phyloP scores from a whole-genome alignment of 73 alveolate genomes.

The Tetrahymena malaccensis region DNA sequence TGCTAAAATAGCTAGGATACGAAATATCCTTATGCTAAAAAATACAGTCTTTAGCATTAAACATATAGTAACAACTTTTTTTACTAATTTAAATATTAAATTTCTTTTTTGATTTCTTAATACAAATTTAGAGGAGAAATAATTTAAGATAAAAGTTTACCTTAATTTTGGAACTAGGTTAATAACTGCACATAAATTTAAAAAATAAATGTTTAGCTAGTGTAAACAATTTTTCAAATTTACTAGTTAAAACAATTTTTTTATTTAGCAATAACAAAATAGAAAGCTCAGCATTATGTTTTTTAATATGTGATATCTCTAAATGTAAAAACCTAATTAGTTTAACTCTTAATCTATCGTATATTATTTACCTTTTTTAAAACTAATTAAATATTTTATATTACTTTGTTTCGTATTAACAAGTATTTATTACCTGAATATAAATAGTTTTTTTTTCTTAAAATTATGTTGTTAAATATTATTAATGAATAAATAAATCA shows the following conservation, averaged over 20 bases:
- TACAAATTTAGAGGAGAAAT: neutral
- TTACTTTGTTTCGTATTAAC: too few relatives aligned
- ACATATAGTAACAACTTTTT: neutral
- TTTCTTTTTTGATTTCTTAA: too few relatives aligned
- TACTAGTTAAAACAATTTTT: neutral
- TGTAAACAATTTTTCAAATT: neutral
- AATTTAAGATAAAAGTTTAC: neutral
- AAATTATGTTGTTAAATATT: too few relatives aligned
- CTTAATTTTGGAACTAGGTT: neutral
- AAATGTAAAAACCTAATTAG: neutral
- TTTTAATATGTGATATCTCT: neutral
- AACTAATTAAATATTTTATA: too few relatives aligned
- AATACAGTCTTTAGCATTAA: neutral
- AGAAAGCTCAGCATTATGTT: neutral
- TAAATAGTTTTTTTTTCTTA: too few relatives aligned
- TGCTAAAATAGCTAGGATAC: neutral
- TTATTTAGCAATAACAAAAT: neutral
- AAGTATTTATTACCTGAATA: too few relatives aligned
- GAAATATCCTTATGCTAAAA: neutral
- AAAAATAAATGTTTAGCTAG: too few relatives aligned
- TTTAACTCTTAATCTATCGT: neutral
- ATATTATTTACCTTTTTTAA: neutral
- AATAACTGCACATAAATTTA: neutral
- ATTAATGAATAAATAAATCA: neutral
- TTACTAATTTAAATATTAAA: too few relatives aligned